Base-by-base conservation (phyloP, 805 yeast genomes). In the Metschnikowia colocasiae region DNA sequence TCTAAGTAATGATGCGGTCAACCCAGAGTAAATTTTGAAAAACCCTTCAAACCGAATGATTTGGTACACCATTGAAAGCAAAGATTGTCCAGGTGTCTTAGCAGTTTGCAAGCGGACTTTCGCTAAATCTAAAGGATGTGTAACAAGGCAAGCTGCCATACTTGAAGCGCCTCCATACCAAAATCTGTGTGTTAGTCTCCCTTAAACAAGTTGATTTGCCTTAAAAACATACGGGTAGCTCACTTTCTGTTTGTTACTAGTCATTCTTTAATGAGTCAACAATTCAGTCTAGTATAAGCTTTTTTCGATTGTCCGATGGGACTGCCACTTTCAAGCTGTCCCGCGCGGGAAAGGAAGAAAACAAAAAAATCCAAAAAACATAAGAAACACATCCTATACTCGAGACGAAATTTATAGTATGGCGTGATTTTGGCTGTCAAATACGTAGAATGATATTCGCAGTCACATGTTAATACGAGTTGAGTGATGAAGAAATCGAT, bases 81-180 rank as follows among this genome's bases (percentile, higher is more conserved):
- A 71, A 0, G 81, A 72, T 46, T 80, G 85, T 35, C 88, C 88
- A 3, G 87, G 85, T 10, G 65, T 69, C 0, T 76, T 61, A 3
- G 95, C 90, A 0, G 96, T 85, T 62, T 88, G 96, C 61, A 88
- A 71, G 43, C 96, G 78, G 7, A 90, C 96, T 59, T 88, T 88
- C 2, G 96, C 94, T 36, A 88, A 71, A 62, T 88, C 96, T 49
- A 88, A 70, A 3, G 96, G 96, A 66, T 88, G 96, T 1, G 89
- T 83, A 40, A 78, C 78, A 32, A 79, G 55, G 60, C 85, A 80
- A 6, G 88, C 89, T 40, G 76, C 75, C 73, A 80, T 79, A 48
- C 87, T 83, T 13, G 86, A 80, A 13, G 80, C 83, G 47, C 89
- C 88, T 39, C 83, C 85, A 53, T 80, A 79, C 84, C 84, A 80